phyloP scores from a whole-genome alignment of 331 rosid species.

The Acacia concinna region DNA sequence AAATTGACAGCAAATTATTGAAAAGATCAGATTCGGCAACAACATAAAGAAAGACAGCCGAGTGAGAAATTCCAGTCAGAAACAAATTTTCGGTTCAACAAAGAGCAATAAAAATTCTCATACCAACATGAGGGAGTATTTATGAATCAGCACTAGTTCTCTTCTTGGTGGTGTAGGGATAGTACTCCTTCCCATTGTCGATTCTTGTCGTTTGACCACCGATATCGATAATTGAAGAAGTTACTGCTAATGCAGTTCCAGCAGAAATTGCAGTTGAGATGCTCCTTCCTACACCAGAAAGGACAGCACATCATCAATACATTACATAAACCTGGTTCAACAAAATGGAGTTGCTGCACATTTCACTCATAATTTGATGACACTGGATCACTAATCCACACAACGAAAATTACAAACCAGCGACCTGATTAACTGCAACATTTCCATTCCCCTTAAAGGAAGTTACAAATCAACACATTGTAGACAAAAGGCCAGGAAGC shows the following conservation, averaged over 20 bases:
- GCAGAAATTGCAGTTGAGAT: conserved; percentile 84
- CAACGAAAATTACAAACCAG: too few relatives aligned
- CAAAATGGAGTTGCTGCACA: not conserved
- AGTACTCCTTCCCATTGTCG: conserved; percentile 81
- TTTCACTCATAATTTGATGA: too few relatives aligned
- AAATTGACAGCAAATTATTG: conserved; percentile 40
- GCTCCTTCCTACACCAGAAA: conserved; percentile 67
- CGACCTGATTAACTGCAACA: too few relatives aligned
- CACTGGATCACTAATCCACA: too few relatives aligned
- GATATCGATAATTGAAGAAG: conserved; percentile 70
- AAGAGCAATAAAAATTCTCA: conserved; percentile 42
- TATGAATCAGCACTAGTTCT: conserved; percentile 54
- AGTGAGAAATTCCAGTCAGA: conserved; percentile 46
- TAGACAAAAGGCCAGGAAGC: not conserved
- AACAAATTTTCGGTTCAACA: conserved; percentile 41
- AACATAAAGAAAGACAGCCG: conserved; percentile 29
- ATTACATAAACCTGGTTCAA: not conserved
- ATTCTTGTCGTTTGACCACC: conserved; percentile 80
- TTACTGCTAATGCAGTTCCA: conserved; percentile 83
- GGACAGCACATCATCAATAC: conserved; percentile 11
- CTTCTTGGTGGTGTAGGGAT: conserved; percentile 88
- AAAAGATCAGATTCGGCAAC: conserved; percentile 31
- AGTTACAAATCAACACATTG: not conserved
- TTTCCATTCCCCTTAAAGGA: too few relatives aligned
- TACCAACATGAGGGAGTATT: conserved; percentile 29